These are phyloP conservation scores for Leptographium lundbergii DNA, from an alignment of 2,329 filamentous ascomycete genomes.

Conservation along the genomic window DNA sequence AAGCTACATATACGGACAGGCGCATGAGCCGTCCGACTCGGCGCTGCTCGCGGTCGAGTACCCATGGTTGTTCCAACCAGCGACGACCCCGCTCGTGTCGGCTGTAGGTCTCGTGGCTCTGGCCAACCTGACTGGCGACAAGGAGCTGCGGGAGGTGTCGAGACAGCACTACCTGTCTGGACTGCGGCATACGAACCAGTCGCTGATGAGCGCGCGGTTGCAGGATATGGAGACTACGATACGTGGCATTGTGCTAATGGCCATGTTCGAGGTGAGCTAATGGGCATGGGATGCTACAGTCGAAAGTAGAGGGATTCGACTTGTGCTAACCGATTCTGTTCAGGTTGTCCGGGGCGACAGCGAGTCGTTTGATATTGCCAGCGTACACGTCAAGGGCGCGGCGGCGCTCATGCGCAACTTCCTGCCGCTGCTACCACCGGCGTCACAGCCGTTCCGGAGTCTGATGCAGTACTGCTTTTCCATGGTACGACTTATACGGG, in stretches of 20 bases:
- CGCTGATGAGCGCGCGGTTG: constrained; percentile 23
- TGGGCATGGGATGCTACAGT: background rate
- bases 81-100: constrained; percentile 35
- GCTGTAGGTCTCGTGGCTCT: constrained; percentile 47
- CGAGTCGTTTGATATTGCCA: constrained; percentile 35
- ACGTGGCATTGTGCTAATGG: constrained; percentile 42
- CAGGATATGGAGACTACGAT: constrained; percentile 31
- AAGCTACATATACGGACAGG: constrained; percentile 37
- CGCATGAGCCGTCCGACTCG: constrained; percentile 31
- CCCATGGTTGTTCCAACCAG: constrained; percentile 24
- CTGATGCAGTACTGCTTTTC: constrained; percentile 44
- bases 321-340: background rate
- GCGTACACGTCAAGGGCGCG: constrained; percentile 46
- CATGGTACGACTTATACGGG: constrained; percentile 26
- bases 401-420: constrained; percentile 41
- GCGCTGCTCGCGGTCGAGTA: constrained; percentile 20
- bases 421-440: constrained; percentile 23
- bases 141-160: constrained; percentile 31
- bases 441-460: constrained; percentile 33
- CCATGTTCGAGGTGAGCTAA: constrained; percentile 43
- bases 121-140: constrained; percentile 37
- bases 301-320: background rate
- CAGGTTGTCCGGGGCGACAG: constrained; percentile 34
- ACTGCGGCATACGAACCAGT: constrained; percentile 31
- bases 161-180: constrained; percentile 41